These are phyloP conservation scores for Silene coronaria DNA, from an alignment of 179 eudicot species.

Conservation along the genomic window DNA sequence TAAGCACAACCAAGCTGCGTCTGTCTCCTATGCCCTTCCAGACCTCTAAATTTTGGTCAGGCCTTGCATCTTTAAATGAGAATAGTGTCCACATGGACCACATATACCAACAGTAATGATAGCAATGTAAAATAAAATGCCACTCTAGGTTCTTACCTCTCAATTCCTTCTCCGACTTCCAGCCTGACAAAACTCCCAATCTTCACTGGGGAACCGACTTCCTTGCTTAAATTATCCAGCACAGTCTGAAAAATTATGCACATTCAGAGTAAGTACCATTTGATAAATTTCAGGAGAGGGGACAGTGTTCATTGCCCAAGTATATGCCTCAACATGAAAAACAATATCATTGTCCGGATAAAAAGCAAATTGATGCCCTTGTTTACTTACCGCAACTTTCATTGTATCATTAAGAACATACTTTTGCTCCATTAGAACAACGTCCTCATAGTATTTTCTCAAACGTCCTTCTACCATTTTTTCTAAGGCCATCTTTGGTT, in stretches of 20 bases:
- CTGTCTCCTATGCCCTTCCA: background rate
- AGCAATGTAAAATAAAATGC: background rate
- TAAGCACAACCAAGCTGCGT: background rate
- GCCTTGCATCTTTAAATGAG: too few relatives aligned
- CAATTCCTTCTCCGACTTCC: conserved; percentile 90
- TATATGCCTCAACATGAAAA: background rate
- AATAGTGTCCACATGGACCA: background rate
- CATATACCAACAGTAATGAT: background rate
- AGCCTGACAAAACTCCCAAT: conserved; percentile 66
- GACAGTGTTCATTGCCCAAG: background rate
- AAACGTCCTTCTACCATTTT: conserved; percentile 98
- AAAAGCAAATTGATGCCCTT: background rate
- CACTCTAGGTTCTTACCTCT: conserved; percentile 41
- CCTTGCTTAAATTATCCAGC: conserved; percentile 60
- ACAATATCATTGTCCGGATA: background rate
- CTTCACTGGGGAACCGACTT: conserved; percentile 71
- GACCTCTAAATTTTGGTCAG: too few relatives aligned
- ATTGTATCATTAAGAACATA: conserved; percentile 61
- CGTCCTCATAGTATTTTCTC: conserved; percentile 83
- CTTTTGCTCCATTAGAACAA: conserved; percentile 94
- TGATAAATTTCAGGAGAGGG: background rate
- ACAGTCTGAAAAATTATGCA: conserved; percentile 49
- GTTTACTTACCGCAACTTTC: conserved; percentile 52
- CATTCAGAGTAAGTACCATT: background rate
- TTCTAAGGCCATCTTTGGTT: conserved; percentile 84